phyloP scores from a whole-genome alignment of 305 asterid genomes.

The Euphrasia arctica region DNA sequence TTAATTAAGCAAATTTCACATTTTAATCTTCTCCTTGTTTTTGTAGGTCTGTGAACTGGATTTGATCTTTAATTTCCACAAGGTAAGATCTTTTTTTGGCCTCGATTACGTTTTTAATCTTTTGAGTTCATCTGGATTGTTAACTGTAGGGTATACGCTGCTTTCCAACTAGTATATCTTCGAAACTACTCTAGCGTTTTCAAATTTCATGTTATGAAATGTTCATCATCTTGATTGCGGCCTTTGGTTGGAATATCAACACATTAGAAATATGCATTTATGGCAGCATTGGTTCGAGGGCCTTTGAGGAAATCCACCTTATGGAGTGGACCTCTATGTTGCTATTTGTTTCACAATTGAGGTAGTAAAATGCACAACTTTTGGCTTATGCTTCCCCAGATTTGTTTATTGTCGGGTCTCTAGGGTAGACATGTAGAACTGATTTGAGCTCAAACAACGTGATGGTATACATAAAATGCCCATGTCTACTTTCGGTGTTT shows the following conservation, averaged over 20 bases:
- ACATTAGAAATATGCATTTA: not conserved
- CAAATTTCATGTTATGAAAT: constrained; percentile 3
- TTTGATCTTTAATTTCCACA: constrained; percentile 77
- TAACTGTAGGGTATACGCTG: too few species aligned
- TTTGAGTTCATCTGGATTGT: not conserved
- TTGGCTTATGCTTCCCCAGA: not conserved
- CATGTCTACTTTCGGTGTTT: not conserved
- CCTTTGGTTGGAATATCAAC: constrained; percentile 1
- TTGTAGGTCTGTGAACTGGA: constrained; percentile 79
- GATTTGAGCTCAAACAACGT: constrained; percentile 7
- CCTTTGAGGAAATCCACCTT: not conserved
- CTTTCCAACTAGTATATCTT: not conserved
- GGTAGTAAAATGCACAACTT: too few species aligned
- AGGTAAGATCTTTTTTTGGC: constrained; percentile 40
- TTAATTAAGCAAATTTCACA: not conserved
- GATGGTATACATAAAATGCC: constrained; percentile 3
- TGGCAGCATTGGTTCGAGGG: not conserved
- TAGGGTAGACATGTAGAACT: too few species aligned
- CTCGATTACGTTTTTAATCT: not conserved
- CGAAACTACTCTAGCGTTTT: not conserved
- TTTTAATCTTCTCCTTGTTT: constrained; percentile 19
- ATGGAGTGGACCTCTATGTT: not conserved
- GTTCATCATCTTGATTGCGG: not conserved
- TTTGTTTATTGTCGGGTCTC: too few species aligned
- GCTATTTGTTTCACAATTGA: not conserved